Evolutionary conservation across 2,329 filamentous ascomycete species (phyloP).

Genomic region (Eutypa lata): DNA sequence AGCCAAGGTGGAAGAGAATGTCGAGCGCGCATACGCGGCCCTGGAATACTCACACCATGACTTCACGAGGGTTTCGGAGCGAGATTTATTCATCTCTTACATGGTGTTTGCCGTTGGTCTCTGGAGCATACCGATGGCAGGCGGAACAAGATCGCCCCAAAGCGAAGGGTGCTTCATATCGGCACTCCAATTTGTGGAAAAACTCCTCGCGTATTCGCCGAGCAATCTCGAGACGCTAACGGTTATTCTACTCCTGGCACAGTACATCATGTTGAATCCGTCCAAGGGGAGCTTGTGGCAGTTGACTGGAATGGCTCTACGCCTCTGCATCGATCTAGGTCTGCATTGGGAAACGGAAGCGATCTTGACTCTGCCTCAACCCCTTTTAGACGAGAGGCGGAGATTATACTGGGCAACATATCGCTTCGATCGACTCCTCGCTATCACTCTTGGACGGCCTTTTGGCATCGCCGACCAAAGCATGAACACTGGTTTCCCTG

Average conservation of each 20-base stretch:
- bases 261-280: conserved; percentile 29
- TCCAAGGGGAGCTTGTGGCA: conserved; percentile 31
- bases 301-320: conserved; percentile 29
- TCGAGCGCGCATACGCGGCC: conserved; percentile 24
- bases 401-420: conserved; percentile 25
- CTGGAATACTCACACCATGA: conserved; percentile 5
- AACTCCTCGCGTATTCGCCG: conserved; percentile 26
- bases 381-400: conserved; percentile 22
- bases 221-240: conserved; percentile 30
- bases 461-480: conserved; percentile 28
- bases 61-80: conserved; percentile 11
- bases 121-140: conserved; percentile 21
- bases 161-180: conserved; percentile 34
- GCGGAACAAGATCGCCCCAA: conserved; percentile 21
- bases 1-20: conserved; percentile 18
- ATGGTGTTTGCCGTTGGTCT: conserved; percentile 32
- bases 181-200: conserved; percentile 26
- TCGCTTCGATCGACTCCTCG: conserved; percentile 24
- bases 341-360: conserved; percentile 29
- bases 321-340: conserved; percentile 29
- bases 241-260: conserved; percentile 27
- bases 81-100: conserved; percentile 28
- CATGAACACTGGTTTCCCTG: conserved; percentile 17
- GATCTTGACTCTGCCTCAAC: conserved; percentile 16
- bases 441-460: conserved; percentile 25